Evolutionary conservation across 768 basidiomycete species (phyloP).

Genomic region (Scleroderma citrinum): DNA sequence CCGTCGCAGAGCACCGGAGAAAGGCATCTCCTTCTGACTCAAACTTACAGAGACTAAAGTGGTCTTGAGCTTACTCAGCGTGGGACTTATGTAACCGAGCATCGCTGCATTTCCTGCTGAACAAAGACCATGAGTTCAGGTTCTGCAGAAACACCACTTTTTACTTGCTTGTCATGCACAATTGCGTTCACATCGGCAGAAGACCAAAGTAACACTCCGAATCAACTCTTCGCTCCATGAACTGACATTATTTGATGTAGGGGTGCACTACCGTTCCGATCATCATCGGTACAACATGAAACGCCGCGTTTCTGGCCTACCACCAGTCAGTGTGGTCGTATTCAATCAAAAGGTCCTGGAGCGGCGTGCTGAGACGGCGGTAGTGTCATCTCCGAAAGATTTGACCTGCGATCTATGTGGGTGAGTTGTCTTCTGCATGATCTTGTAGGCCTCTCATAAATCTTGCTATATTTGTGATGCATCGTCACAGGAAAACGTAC

Average conservation of each 20-base stretch:
- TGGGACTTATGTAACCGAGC: too few species aligned
- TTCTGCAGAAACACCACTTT: constrained; percentile 34
- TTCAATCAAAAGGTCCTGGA: constrained; percentile 91
- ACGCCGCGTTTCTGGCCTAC: constrained; percentile 84
- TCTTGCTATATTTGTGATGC: not conserved
- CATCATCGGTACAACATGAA: constrained; percentile 99
- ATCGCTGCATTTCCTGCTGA: too few species aligned
- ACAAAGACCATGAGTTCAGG: not conserved
- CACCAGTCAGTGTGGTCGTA: constrained; percentile 67
- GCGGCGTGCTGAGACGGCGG: constrained; percentile 66
- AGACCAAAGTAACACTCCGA: constrained; percentile 66
- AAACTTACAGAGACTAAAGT: too few species aligned
- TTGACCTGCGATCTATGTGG: constrained; percentile 75
- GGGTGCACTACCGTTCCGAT: constrained; percentile 87
- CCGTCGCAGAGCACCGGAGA: too few species aligned
- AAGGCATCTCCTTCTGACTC: too few species aligned
- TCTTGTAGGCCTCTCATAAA: not conserved
- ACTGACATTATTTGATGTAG: constrained; percentile 32
- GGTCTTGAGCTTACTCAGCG: too few species aligned
- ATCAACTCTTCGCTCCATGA: not conserved
- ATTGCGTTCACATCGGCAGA: constrained; percentile 81
- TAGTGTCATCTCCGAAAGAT: constrained; percentile 53
- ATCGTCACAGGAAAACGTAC: constrained; percentile 68
- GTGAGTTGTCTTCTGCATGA: constrained; percentile 39
- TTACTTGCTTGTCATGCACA: constrained; percentile 87